These are phyloP conservation scores for Lentinula sp. DNA, from an alignment of 768 basidiomycete species.

Conservation along the genomic window DNA sequence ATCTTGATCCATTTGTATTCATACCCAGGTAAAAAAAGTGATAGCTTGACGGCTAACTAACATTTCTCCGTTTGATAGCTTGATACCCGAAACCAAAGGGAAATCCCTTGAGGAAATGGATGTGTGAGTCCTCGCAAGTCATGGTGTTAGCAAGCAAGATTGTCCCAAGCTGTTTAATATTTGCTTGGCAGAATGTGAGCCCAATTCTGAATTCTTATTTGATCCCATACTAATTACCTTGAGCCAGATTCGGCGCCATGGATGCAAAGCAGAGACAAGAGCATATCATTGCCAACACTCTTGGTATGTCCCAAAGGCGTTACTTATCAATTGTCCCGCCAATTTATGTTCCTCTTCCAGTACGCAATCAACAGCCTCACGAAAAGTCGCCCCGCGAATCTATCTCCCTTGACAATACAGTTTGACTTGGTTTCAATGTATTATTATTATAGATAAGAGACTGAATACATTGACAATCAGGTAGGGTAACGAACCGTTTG, in stretches of 20 bases:
- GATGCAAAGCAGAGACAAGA: background rate
- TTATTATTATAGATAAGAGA: no score
- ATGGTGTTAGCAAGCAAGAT: background rate
- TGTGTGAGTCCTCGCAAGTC: conserved; percentile 11
- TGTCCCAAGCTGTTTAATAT: background rate
- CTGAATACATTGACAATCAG: no score
- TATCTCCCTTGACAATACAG: background rate
- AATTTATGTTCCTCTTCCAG: background rate
- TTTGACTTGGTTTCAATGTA: background rate
- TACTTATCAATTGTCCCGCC: background rate
- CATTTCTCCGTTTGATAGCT: conserved; percentile 12
- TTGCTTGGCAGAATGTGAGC: background rate
- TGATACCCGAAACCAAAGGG: conserved; percentile 58
- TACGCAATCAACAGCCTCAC: background rate
- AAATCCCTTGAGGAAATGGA: conserved; percentile 51
- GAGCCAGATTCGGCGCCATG: background rate
- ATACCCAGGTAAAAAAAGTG: no score
- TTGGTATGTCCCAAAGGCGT: background rate
- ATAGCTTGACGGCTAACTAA: conserved; percentile 17
- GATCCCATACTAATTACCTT: background rate
- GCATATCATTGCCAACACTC: background rate
- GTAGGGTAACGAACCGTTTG: no score
- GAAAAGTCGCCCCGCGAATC: background rate
- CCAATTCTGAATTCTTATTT: background rate
- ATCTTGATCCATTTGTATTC: background rate